Base-by-base conservation (phyloP, 306 rosid species). In the Amphicarpaea edgeworthii region DNA sequence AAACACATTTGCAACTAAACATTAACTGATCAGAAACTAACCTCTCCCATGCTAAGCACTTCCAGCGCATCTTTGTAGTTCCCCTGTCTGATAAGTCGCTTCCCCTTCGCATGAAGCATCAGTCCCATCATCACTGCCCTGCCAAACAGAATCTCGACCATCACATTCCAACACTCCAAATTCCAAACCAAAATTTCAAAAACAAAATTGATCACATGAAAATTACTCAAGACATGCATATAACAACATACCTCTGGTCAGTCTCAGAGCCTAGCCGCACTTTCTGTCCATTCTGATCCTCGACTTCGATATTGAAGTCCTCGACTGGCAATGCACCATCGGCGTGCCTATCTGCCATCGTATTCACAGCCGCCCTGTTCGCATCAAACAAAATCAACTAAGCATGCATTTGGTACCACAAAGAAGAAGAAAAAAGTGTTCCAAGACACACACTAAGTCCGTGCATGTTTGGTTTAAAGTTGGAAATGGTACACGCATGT, bases 51-150 rank as follows among this genome's bases (percentile, higher is more conserved):
- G 77, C 72, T 37, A 30, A 94, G 98, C 72, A 94, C 90, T 85
- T 92, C 92, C 38, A 94, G 87, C 3, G 98, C 98, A 23, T 92
- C 98, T 79, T 82, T 85, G 82, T 85, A 94, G 21, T 84, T 88
- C 71, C 83, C 76, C 82, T 47, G 84, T 42, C 54, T 65, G 63
- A 94, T 80, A 40, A 94, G 83, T 61, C 83, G 89, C 83, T 92
- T 94, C 47, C 85, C 98, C 63, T 87, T 91, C 16, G 95, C 83
- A 76, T 92, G 97, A 83, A 94, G 97, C 96, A 92, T 92, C 85
- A 94, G 77, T 75, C 97, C 98, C 97, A 87, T 90, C 97, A 94
- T 92, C 74, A 90, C 88, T 24, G 97, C 98, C 86, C 98, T 92
- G 87, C 54, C 78, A 81, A 79, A 83, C 26, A 28, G 20, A 59